These are phyloP conservation scores for Ophiorrhiza pumila DNA, from an alignment of 257 asterid species.

Conservation along the genomic window DNA sequence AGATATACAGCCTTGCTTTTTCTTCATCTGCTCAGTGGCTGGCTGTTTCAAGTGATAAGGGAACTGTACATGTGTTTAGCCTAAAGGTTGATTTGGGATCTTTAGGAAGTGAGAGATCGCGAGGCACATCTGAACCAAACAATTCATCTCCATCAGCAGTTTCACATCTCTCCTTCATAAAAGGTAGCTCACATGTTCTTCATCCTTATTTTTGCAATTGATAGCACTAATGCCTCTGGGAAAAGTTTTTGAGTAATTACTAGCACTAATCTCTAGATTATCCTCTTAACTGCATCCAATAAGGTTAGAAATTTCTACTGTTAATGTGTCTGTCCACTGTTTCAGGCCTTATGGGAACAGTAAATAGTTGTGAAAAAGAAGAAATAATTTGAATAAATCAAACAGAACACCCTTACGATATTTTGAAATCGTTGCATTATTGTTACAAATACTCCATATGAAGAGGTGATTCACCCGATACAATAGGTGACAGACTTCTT, in stretches of 20 bases:
- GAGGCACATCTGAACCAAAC: constrained; percentile 42
- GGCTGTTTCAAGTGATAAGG: constrained; percentile 96
- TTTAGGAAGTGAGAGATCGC: constrained; percentile 50
- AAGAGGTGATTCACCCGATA: background rate
- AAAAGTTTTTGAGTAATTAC: background rate
- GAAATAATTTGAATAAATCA: background rate
- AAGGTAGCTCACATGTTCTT: constrained; percentile 38
- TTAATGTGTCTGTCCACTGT: background rate
- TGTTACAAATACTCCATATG: background rate
- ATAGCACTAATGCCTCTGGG: background rate
- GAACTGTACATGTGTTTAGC: constrained; percentile 83
- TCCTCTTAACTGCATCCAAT: background rate
- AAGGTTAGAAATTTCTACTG: background rate
- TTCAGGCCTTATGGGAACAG: background rate
- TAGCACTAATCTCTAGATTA: background rate
- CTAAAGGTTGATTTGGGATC: constrained; percentile 66
- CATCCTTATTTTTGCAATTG: background rate
- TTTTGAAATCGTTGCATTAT: background rate
- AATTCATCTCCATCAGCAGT: constrained; percentile 37
- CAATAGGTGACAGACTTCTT: background rate
- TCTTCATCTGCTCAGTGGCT: constrained; percentile 87
- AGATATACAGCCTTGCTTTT: constrained; percentile 78
- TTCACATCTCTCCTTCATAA: constrained; percentile 78
- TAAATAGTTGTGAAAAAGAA: background rate
- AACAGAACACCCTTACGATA: background rate